Evolutionary conservation across 1,139 yeast genomes (phyloP).

Genomic region (Hyphopichia burtonii): DNA sequence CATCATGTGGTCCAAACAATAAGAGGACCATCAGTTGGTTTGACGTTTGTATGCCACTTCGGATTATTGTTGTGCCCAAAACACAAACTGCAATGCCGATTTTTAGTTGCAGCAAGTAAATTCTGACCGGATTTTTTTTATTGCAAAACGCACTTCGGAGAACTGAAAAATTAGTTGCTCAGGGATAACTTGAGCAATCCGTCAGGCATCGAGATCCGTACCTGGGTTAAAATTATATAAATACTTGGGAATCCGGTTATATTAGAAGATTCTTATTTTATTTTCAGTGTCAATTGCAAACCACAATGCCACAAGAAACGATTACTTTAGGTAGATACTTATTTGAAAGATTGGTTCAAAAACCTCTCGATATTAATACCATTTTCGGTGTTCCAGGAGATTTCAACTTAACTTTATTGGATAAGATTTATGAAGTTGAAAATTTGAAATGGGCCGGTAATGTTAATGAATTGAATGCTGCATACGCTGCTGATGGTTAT

Average conservation of each 20-base stretch:
- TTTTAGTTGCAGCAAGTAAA: neutral
- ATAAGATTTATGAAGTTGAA: slow-evolving; percentile 60
- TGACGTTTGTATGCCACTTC: too few species aligned
- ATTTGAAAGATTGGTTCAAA: slow-evolving; percentile 59
- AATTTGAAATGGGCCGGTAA: slow-evolving; percentile 68
- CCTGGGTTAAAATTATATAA: too few species aligned
- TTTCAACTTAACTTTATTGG: slow-evolving; percentile 67
- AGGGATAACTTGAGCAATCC: too few species aligned
- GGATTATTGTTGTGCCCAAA: too few species aligned
- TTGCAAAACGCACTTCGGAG: too few species aligned
- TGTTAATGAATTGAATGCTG: slow-evolving; percentile 71
- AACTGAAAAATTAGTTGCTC: too few species aligned
- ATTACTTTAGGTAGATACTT: slow-evolving; percentile 60
- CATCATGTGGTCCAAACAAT: too few species aligned
- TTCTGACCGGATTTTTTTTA: neutral
- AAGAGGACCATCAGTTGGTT: too few species aligned
- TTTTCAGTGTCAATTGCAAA: neutral
- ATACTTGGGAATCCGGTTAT: too few species aligned
- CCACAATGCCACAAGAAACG: slow-evolving; percentile 9
- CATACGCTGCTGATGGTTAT: slow-evolving; percentile 73
- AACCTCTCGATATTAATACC: slow-evolving; percentile 54
- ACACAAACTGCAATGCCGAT: too few species aligned
- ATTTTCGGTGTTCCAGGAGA: slow-evolving; percentile 82
- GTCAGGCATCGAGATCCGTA: too few species aligned
- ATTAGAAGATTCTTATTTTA: too few species aligned